phyloP scores from a whole-genome alignment of 164 flowering plant species.

The Kingdonia uniflora region DNA sequence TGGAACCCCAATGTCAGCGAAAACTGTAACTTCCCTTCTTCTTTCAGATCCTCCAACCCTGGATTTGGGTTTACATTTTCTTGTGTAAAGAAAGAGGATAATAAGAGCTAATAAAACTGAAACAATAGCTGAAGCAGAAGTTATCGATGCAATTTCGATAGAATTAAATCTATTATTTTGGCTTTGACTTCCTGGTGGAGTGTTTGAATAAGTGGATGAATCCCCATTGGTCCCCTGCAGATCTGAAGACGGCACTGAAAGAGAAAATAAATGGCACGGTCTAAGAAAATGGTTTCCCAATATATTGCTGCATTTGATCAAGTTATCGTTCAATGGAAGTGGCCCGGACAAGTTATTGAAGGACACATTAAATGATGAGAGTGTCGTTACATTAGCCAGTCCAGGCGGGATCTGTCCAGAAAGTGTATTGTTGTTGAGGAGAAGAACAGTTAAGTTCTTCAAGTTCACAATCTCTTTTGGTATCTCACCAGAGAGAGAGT shows the following conservation, averaged over 20 bases:
- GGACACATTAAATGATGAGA: slow-evolving; percentile 58
- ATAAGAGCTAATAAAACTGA: slow-evolving; percentile 67
- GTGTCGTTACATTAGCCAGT: slow-evolving; percentile 42
- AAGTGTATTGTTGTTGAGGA: slow-evolving; percentile 57
- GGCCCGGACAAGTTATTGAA: slow-evolving; percentile 80
- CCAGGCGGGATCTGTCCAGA: slow-evolving; percentile 62
- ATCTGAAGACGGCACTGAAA: slow-evolving; percentile 39
- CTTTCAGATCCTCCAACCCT: slow-evolving; percentile 34
- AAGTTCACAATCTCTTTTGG: slow-evolving; percentile 44
- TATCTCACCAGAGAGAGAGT: slow-evolving; percentile 60
- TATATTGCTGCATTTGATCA: slow-evolving; percentile 42
- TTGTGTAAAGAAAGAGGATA: slow-evolving; percentile 54
- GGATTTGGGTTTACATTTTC: slow-evolving; percentile 54
- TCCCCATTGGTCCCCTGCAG: slow-evolving; percentile 23
- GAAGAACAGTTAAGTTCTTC: slow-evolving; percentile 42
- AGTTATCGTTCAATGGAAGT: slow-evolving; percentile 28
- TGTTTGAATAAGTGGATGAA: slow-evolving; percentile 20
- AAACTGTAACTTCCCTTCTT: slow-evolving; percentile 56
- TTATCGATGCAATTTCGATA: slow-evolving; percentile 74
- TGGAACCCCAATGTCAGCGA: slow-evolving; percentile 60
- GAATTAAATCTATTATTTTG: slow-evolving; percentile 39
- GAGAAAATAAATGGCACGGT: slow-evolving; percentile 29
- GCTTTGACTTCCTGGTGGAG: slow-evolving; percentile 28
- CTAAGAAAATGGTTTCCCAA: slow-evolving; percentile 50
- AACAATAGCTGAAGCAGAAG: slow-evolving; percentile 75